phyloP scores from a whole-genome alignment of 1,139 yeast genomes.

The Yamadazyma sp. region DNA sequence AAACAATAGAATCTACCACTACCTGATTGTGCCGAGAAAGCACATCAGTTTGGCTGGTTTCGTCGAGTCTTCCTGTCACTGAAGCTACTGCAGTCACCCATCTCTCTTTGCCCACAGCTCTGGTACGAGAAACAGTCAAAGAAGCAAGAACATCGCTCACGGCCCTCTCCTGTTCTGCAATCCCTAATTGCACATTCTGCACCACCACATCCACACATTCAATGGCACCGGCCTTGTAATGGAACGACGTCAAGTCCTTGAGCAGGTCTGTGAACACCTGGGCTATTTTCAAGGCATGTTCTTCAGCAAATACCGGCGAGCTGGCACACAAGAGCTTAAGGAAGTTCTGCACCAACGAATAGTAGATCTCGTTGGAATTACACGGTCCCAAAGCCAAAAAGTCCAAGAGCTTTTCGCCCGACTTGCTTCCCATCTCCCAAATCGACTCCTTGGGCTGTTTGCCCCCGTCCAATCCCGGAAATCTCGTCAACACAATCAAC shows the following conservation, averaged over 20 bases:
- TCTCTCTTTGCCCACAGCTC: not conserved
- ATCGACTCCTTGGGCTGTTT: conserved; percentile 40
- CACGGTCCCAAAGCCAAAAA: conserved; percentile 55
- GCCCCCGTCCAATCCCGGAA: conserved; percentile 22
- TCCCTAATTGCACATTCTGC: conserved; percentile 2
- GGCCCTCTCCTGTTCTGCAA: not conserved
- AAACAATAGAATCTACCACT: not conserved
- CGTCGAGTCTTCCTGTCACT: not conserved
- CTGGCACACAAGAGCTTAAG: conserved; percentile 18
- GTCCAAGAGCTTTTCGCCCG: conserved; percentile 38
- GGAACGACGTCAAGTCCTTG: conserved; percentile 8
- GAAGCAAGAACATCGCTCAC: not conserved
- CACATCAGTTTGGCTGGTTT: not conserved
- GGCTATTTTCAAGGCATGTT: not conserved
- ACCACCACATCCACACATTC: conserved; percentile 19
- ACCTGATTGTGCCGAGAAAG: not conserved
- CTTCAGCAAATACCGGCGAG: not conserved
- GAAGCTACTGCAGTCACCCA: not conserved
- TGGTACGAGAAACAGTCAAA: not conserved
- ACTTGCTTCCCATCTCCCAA: conserved; percentile 51
- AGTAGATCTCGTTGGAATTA: conserved; percentile 52
- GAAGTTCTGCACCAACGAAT: conserved; percentile 24
- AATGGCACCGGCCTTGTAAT: conserved; percentile 21
- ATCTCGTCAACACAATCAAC: conserved; percentile 39
- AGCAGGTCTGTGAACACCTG: not conserved